A percentile compares a stretch with the other conserved stretches of the same genome.
Evolutionary conservation across 306 rosid genomes (phyloP).

Genomic region (Ormosia emarginata): DNA sequence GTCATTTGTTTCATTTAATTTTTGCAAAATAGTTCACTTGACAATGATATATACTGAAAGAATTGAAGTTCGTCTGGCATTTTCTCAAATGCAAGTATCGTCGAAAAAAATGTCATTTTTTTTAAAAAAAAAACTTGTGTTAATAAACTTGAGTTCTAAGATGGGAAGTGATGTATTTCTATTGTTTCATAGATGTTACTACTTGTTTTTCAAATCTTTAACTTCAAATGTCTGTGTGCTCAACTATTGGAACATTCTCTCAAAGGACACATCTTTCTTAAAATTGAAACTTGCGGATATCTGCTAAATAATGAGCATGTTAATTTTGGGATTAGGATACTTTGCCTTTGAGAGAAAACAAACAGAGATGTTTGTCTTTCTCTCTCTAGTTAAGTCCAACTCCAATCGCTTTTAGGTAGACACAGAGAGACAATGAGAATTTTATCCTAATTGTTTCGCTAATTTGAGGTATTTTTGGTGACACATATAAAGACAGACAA

Average conservation of each 20-base stretch:
- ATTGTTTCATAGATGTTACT: background rate
- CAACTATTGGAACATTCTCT: background rate
- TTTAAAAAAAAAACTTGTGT: background rate
- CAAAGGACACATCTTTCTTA: background rate
- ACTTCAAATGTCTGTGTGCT: background rate
- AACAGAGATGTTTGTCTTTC: background rate
- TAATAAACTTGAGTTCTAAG: background rate
- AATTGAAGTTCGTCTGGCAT: background rate
- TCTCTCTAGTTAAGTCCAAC: background rate
- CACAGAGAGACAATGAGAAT: background rate
- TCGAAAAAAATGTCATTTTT: background rate
- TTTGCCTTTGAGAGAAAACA: background rate
- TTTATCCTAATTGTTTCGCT: background rate
- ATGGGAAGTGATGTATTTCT: background rate
- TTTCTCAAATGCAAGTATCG: background rate
- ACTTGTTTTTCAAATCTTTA: background rate
- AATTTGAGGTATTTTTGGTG: background rate
- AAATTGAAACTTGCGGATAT: background rate
- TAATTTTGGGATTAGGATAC: background rate
- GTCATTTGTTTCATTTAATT: background rate
- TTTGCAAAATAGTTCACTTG: background rate
- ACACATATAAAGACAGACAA: background rate
- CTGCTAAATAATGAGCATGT: background rate
- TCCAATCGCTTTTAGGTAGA: background rate
- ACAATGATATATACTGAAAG: background rate